Base-by-base conservation (phyloP, 1,284 basidiomycete species). In the Serendipita sp. region DNA sequence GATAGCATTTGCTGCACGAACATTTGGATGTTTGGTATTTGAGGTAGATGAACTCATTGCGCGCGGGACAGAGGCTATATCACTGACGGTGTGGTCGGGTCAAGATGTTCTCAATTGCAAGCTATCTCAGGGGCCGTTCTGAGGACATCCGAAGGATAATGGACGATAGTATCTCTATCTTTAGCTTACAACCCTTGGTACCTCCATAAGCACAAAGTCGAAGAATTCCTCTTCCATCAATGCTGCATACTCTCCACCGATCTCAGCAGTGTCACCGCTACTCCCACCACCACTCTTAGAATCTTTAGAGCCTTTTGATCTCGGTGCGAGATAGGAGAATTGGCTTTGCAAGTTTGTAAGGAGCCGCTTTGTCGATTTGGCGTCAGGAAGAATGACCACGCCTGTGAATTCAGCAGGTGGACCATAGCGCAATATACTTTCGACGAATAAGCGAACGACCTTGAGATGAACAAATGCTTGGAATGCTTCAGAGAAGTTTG, bases 401-500 rank as follows among this genome's bases (percentile, higher is more conserved):
- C 87, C 92, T 55, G 83, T 79, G 72, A 96, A 99, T 69, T 93
- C 87, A 1, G 95, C 91, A 1, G 96, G 96, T 34, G 99, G 78
- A 65, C 96, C 96, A 72, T 95, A 99, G 67, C 95, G 82, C 47
- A 99, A 80, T 12, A 98, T 94, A 66, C 91, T 95, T 76, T 99
- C 96, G 13, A 96, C 87, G 69, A 93, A 98, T 8, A 95, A 78
- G 30, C 93, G 84, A 26, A 97, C 74, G 62, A 97, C 82, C 75
- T 99, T 98, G 66, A 99, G 78, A 71, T 99, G 96, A 0, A 94
- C 88, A 17, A 98, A 80, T 38, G 95, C 81, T 74, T 99, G 93
- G 77, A 94, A 94, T 2, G 94, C 85, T 75, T 99, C 96, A 3
- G 92, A 94, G 72, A 99, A 99, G 76, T 96, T 97, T 65, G 91